Evolutionary conservation across 345 rosid species (phyloP), one percentile per base, ranked within the genome.

Genomic region (Noccaea bulbosa): DNA sequence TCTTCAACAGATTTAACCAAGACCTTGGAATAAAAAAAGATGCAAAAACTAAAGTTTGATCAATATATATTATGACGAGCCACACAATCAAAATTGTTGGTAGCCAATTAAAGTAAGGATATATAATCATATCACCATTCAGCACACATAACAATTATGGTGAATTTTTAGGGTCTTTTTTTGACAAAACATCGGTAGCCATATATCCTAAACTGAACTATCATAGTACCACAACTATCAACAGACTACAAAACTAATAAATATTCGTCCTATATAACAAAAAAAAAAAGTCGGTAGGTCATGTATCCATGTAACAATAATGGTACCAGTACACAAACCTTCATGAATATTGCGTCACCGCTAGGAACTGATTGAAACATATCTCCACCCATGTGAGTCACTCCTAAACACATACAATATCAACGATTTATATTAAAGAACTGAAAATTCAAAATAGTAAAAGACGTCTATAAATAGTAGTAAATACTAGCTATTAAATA

Each of bases 311-410:
- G 71, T 73, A 71, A 72, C 65, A 37, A 65, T 3, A 65, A 54
- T 22, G 65, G 4, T 2, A 56, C 15, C 22, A n/a, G n/a, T n/a
- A n/a, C n/a, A 35, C 65, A 12, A 35, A 89, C 98, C 87, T 85
- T 92, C 94, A 89, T 88, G 81, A 93, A 90, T 47, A 87, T 80
- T 14, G 90, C 84, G 74, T 86, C 98, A 57, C 70, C 89, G 0
- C 33, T 34, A 11, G 97, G 96, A 58, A 93, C 73, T 30, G 86
- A 84, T 46, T 79, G 68, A 56, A 88, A 84, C 94, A 88, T 88
- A 71, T 88, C 81, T 11, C 91, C 94, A 9, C 91, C 91, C 61
- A 86, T 68, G 58, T 86, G 89, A 6, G 55, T 83, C 70, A 88
- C 87, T 3, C 89, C 94, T 88, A 41, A 49, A 49, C 12, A 17